These are phyloP conservation scores for Paramecium tetraurelia DNA, from an alignment of 73 alveolate genomes.

Conservation along the genomic window DNA sequence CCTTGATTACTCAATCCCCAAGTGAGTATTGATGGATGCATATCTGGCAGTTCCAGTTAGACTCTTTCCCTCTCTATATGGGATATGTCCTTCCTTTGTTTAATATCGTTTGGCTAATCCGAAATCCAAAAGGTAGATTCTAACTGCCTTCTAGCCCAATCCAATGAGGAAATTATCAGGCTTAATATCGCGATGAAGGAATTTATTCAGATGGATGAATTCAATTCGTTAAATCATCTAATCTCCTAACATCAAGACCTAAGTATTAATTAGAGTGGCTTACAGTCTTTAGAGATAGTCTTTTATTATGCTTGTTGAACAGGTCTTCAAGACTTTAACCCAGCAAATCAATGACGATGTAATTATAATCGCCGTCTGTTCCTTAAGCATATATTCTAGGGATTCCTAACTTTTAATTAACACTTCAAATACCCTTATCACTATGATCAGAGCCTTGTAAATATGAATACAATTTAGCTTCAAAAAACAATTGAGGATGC, in stretches of 20 bases:
- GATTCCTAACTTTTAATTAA: constrained; percentile 48
- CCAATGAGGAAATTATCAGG: constrained; percentile 88
- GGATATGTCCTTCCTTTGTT: constrained; percentile 90
- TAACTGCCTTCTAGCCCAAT: constrained; percentile 48
- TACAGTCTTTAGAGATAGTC: constrained; percentile 54
- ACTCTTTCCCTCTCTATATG: constrained; percentile 90
- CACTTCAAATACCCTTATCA: constrained; percentile 17
- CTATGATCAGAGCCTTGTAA: constrained; percentile 49
- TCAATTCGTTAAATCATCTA: constrained; percentile 60
- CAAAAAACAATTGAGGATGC: constrained; percentile 63
- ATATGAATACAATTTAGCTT: constrained; percentile 57
- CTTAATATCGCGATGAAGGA: constrained; percentile 85
- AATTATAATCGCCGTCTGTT: constrained; percentile 78
- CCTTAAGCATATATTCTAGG: constrained; percentile 64
- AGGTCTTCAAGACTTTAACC: constrained; percentile 92
- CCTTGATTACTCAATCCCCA: constrained; percentile 74
- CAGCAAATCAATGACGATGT: constrained; percentile 83
- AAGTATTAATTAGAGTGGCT: not conserved
- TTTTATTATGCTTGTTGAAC: constrained; percentile 68
- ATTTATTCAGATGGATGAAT: constrained; percentile 68
- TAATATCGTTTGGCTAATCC: constrained; percentile 91
- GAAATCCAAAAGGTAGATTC: constrained; percentile 85
- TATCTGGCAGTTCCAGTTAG: constrained; percentile 96
- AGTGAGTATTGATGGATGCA: constrained; percentile 71
- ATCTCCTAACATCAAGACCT: constrained; percentile 59